A percentile compares a stretch with the other conserved stretches of the same genome.
Evolutionary conservation across 2,329 filamentous ascomycete species (phyloP).

Genomic region (Ceratocystis huliohia): DNA sequence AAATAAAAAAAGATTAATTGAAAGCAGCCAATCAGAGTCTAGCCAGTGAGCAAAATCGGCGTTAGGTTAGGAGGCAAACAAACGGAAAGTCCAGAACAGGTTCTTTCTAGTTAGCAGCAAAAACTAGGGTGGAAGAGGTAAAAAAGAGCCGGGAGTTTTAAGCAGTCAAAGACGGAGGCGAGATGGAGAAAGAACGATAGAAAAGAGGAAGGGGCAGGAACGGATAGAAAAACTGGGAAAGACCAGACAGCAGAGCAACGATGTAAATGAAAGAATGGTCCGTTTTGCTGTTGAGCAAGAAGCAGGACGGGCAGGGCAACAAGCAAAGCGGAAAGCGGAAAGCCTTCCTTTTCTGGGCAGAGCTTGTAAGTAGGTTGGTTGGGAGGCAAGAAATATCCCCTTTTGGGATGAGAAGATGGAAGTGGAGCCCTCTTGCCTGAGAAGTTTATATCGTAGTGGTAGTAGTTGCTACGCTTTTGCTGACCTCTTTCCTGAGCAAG

Average conservation of each 20-base stretch:
- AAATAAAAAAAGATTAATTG: background rate
- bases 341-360: background rate
- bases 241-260: slow-evolving; percentile 12
- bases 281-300: slow-evolving; percentile 1
- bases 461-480: background rate
- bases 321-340: background rate
- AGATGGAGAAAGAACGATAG: slow-evolving; percentile 4
- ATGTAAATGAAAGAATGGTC: slow-evolving; percentile 10
- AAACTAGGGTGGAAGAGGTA: background rate
- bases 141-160: background rate
- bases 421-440: background rate
- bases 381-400: background rate
- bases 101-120: background rate
- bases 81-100: background rate
- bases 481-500: background rate
- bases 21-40: background rate
- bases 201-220: background rate
- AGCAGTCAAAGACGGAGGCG: slow-evolving; percentile 8
- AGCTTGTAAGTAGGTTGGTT: background rate
- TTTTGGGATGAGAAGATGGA: background rate
- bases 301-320: background rate
- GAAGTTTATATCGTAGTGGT: background rate
- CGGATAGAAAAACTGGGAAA: slow-evolving; percentile 1
- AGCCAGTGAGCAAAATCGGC: background rate
- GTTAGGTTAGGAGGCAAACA: background rate